Percentiles rank a stretch among this genome's conserved stretches.
These are phyloP conservation scores for Typha latifolia DNA, from an alignment of 176 grass and related monocot species.

Conservation along the genomic window DNA sequence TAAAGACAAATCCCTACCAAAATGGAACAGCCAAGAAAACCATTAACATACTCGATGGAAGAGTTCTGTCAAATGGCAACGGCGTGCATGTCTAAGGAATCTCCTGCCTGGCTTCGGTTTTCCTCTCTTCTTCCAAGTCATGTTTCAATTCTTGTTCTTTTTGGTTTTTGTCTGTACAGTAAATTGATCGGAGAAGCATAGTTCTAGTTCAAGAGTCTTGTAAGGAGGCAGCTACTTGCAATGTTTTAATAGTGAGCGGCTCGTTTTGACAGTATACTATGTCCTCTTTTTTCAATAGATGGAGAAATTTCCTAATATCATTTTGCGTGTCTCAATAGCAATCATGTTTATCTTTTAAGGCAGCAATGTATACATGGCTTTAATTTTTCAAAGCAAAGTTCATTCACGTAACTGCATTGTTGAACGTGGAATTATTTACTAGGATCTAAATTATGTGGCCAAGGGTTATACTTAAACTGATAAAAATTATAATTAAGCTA, in stretches of 20 bases:
- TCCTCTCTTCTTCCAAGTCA: background rate
- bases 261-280: background rate
- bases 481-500: no score
- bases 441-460: no score
- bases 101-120: background rate
- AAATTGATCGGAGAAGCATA: background rate
- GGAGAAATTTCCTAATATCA: no score
- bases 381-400: no score
- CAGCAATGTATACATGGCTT: no score
- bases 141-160: background rate
- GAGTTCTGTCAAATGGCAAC: constrained; percentile 15
- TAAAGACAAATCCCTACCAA: constrained; percentile 14
- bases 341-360: no score
- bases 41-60: constrained; percentile 7
- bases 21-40: constrained; percentile 2
- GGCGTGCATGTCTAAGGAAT: constrained; percentile 10
- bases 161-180: constrained; percentile 10
- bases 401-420: no score
- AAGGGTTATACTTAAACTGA: no score
- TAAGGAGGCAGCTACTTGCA: background rate
- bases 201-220: background rate
- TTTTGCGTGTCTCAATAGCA: no score
- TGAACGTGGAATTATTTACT: no score
- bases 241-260: background rate
- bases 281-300: no score